Evolutionary conservation across 75 land plant species (phyloP).

Genomic region (Cupressus sempervirens): DNA sequence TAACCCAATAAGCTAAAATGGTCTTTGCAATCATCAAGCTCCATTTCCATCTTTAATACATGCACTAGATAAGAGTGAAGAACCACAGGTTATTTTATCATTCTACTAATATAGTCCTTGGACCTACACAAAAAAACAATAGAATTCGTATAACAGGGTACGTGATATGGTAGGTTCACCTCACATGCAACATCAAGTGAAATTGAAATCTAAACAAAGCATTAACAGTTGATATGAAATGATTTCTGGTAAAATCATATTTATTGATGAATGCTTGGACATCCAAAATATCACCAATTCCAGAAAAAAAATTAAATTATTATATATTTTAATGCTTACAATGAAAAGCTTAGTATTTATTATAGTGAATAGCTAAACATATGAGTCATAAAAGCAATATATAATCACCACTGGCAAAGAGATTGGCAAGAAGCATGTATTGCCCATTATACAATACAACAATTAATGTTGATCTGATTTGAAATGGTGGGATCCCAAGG

Average conservation of each 20-base stretch:
- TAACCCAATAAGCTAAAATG: constrained; percentile 12
- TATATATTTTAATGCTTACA: not conserved
- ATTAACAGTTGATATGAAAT: not conserved
- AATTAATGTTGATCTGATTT: no score
- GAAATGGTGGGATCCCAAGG: no score
- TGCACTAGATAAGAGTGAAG: not conserved
- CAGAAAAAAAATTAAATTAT: not conserved
- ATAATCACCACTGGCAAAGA: not conserved
- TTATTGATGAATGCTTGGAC: not conserved
- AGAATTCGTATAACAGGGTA: not conserved
- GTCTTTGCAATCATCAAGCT: not conserved
- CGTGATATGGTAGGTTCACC: not conserved
- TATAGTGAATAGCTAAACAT: not conserved
- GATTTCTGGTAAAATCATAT: not conserved
- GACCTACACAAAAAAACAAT: not conserved
- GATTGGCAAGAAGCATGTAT: no score
- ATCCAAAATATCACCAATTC: not conserved
- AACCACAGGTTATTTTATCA: not conserved
- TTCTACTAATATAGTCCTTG: not conserved
- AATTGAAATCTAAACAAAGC: not conserved
- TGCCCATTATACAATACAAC: no score
- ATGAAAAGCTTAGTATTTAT: not conserved
- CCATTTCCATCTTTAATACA: not conserved
- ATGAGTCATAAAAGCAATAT: not conserved
- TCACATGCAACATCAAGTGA: not conserved